These are phyloP conservation scores for Alternaria sp. DNA, from an alignment of 2,329 filamentous ascomycete species.

Conservation along the genomic window DNA sequence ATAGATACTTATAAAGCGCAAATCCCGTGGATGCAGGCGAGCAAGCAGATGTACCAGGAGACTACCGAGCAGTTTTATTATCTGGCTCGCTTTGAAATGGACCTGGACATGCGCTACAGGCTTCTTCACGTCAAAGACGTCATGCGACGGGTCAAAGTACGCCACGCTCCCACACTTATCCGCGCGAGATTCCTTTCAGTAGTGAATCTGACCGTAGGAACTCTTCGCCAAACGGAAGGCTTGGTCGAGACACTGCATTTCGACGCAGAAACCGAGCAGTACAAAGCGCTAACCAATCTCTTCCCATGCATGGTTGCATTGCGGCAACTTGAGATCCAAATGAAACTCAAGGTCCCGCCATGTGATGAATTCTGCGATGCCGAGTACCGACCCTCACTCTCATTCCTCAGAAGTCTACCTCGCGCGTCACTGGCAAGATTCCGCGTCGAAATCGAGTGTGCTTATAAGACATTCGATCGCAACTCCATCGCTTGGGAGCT, in stretches of 20 bases:
- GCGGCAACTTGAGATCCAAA: neutral
- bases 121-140: neutral
- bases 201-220: too few species aligned
- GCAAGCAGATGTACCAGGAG: neutral
- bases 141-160: too few species aligned
- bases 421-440: neutral
- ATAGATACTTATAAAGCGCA: neutral
- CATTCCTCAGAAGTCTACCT: neutral
- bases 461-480: too few species aligned
- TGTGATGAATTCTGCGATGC: too few species aligned
- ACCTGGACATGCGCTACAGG: neutral
- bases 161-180: too few species aligned
- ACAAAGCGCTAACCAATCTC: neutral
- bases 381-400: too few species aligned
- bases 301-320: neutral
- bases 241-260: too few species aligned
- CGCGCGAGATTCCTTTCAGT: too few species aligned
- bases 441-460: neutral
- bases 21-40: rapidly evolving
- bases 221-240: too few species aligned
- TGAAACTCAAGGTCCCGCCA: neutral
- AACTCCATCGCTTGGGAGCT: too few species aligned
- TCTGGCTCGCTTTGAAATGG: neutral
- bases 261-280: neutral
- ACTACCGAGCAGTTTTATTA: neutral